These are phyloP conservation scores for Saccharomycopsis sp. DNA, from an alignment of 805 yeast species.

Conservation along the genomic window DNA sequence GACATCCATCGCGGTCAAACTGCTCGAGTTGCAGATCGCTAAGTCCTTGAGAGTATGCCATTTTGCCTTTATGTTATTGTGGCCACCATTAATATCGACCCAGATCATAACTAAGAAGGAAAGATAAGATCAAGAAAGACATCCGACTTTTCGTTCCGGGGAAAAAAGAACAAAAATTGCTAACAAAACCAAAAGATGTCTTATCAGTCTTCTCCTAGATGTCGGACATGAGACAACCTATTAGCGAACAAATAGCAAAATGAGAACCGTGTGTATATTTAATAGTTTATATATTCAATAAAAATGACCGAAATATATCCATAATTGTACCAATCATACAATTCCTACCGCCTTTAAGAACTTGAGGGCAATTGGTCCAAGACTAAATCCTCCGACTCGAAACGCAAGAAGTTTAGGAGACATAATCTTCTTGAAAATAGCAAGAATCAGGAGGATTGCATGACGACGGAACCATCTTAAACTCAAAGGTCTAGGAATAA, in stretches of 20 bases:
- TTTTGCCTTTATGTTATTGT: background rate
- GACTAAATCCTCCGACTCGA: background rate
- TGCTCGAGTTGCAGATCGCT: conserved; percentile 42
- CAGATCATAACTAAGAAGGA: too few species aligned
- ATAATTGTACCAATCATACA: background rate
- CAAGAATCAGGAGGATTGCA: background rate
- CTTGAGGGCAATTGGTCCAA: background rate
- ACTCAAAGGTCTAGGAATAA: background rate
- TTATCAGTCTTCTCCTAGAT: too few species aligned
- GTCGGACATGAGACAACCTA: too few species aligned
- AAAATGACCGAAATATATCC: too few species aligned
- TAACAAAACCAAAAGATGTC: too few species aligned
- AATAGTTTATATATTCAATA: too few species aligned
- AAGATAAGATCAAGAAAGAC: too few species aligned
- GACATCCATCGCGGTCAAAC: conserved; percentile 53
- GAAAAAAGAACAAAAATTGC: too few species aligned
- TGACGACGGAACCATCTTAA: background rate
- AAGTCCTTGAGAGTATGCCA: conserved; percentile 21
- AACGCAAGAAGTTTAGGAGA: background rate
- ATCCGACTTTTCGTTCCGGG: too few species aligned
- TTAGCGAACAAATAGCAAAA: too few species aligned
- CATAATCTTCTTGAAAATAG: background rate
- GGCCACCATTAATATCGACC: background rate
- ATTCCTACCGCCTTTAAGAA: background rate
- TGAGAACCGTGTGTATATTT: too few species aligned